A percentile compares a stretch with the other conserved stretches of the same genome.
These are phyloP conservation scores for Jamesozyma hellenica DNA, from an alignment of 805 yeast genomes.

Conservation along the genomic window DNA sequence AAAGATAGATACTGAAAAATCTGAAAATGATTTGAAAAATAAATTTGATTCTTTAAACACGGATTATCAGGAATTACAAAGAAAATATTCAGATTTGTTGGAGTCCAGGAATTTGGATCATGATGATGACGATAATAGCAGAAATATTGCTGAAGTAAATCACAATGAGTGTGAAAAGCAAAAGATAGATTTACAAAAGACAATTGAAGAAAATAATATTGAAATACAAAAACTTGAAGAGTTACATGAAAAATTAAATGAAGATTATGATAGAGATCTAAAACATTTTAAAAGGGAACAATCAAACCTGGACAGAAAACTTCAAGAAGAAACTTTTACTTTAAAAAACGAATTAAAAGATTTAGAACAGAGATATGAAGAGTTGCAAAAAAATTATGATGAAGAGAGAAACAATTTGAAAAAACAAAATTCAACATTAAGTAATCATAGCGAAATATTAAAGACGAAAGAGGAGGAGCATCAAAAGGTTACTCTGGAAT, in stretches of 20 bases:
- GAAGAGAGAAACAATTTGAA: neutral
- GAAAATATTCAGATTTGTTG: constrained; percentile 1
- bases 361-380: neutral
- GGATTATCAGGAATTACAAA: constrained; percentile 5
- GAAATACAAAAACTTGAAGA: constrained; percentile 7
- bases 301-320: neutral
- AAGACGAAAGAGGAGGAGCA: neutral
- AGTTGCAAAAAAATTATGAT: neutral
- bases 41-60: constrained; percentile 11
- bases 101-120: neutral
- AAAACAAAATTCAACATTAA: too few relatives aligned
- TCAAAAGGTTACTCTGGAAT: neutral
- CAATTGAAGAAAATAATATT: constrained; percentile 1
- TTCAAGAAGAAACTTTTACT: neutral
- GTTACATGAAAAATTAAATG: constrained; percentile 2
- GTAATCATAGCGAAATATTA: neutral
- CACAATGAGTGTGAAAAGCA: constrained; percentile 3
- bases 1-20: constrained; percentile 12
- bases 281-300: neutral
- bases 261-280: constrained; percentile 2
- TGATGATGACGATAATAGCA: neutral
- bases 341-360: neutral
- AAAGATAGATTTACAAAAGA: constrained; percentile 1
- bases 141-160: neutral
- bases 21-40: constrained; percentile 1